These are phyloP conservation scores for Castanea mollissima DNA, from an alignment of 306 rosid genomes.

Conservation along the genomic window DNA sequence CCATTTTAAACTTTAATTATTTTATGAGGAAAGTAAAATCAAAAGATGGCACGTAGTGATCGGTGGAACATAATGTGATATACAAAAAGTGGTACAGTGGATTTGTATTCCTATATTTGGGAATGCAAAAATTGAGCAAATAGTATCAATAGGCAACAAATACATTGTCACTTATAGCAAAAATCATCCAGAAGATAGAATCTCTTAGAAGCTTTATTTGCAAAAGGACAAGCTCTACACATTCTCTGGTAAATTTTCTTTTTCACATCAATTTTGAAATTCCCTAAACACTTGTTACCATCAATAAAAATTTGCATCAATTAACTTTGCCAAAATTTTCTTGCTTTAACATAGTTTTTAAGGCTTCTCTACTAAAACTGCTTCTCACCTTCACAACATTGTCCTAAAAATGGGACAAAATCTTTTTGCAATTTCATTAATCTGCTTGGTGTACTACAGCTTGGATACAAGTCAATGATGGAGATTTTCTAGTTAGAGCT, in stretches of 20 bases:
- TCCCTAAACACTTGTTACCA: neutral
- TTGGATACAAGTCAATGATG: slow-evolving; percentile 59
- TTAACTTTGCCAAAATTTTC: neutral
- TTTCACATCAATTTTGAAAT: neutral
- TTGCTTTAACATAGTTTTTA: neutral
- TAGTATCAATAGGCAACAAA: slow-evolving; percentile 50
- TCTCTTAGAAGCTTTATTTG: slow-evolving; percentile 50
- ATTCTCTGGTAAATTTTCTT: slow-evolving; percentile 50
- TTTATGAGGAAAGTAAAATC: no score
- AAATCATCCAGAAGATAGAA: slow-evolving; percentile 37
- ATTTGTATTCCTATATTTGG: slow-evolving; percentile 27
- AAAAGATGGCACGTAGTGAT: no score
- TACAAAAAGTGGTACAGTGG: no score
- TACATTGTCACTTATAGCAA: slow-evolving; percentile 59
- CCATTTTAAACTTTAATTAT: no score
- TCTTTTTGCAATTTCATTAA: neutral
- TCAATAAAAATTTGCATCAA: neutral
- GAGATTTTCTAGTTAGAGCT: slow-evolving; percentile 41
- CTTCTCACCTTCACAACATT: neutral
- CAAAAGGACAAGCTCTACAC: slow-evolving; percentile 41
- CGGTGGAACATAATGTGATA: no score
- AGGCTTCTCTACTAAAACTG: no score
- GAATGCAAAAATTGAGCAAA: slow-evolving; percentile 35
- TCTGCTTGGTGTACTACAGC: slow-evolving; percentile 24
- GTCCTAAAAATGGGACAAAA: neutral